Base-by-base conservation (phyloP, 805 yeast species). In the Cyberlindnera xylosilytica region DNA sequence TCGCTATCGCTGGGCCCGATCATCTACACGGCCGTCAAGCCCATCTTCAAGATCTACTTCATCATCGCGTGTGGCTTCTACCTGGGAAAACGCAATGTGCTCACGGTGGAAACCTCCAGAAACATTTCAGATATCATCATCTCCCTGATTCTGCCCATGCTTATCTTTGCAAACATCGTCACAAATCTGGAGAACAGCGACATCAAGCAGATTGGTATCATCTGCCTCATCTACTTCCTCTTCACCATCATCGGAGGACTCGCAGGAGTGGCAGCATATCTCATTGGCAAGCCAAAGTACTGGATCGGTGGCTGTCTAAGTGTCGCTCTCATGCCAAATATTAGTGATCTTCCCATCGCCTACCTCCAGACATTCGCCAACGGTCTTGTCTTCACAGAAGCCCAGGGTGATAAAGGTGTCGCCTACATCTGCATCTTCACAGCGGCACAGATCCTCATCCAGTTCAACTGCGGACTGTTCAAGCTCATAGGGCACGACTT, bases 361-460 rank as follows among this genome's bases (percentile, higher is more conserved):
- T 29, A 29, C 16, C 19, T 29, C 8, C 32, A 29, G 12, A 29
- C 32, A 15, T 29, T 29, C 16, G 72, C 76, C 13, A 68, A 77
- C 1, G 54, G 54, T 4, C 33, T 44, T 13, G 66, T 73, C 6
- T 81, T 89, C 53, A 67, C 81, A 0, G 54, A 68, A 13, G 74
- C 62, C 4, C 79, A 85, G 47, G 87, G 87, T 28, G 72, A 78
- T 41, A 74, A 75, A 52, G 97, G 97, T 20, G 83, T 84, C 20
- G 93, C 97, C 1, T 87, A 84, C 62, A 83, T 86, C 17, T 83
- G 89, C 54, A 81, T 89, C 26, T 85, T 83, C 53, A 68, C 83
- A 34, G 36, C 36, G 4, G 31, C 36, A 5, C 31, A 38, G 8
- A 20, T 26, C 18, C 16, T 38, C 12, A 31, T 57, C 76, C 87